Evolutionary conservation across 768 basidiomycete genomes (phyloP), one percentile per base, ranked within the genome.

Genomic region (Suillus hirtellus): DNA sequence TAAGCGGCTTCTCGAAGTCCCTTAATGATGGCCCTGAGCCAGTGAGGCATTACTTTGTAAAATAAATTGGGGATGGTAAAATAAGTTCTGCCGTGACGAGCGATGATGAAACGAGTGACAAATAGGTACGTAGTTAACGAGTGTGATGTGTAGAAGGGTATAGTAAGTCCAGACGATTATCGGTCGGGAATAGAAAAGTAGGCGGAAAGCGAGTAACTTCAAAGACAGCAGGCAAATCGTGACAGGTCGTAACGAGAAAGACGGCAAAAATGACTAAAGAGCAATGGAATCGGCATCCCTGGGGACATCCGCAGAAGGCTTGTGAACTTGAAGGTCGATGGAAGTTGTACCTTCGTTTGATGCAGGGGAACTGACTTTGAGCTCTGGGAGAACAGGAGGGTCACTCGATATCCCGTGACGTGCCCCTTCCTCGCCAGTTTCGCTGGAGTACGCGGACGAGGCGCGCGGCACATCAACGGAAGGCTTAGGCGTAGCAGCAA

Each of bases 291-390:
- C 56, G 11, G 27, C 40, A 58, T 58, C 56, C 17, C 56, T 58
- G 27, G 56, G 56, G 6, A 58, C 56, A 58, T 58, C 56, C 27
- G 56, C 56, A 58, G 56, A 58, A 11, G 56, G 40, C 27, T 58
- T 58, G 24, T 42, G 56, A 17, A 58, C 40, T 58, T 42, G 24
- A 10, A 58, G 40, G 56, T 58, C 56, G 27, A 58, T 43, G 11
- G 56, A 58, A 42, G 62, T 61, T 64, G 61, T 64, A 53, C 73
- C 75, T 60, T 75, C 74, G 56, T 72, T 71, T 56, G 74, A 77
- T 38, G 66, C 67, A 17, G 74, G 74, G 44, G 74, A 74, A 52
- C 75, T 77, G 35, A 75, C 75, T 54, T 75, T 74, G 52, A 75
- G 67, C 61, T 75, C 74, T 12, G 74, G 74, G 3, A 75, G 74